phyloP scores from a whole-genome alignment of 768 basidiomycete genomes.

The Boletales sp. region DNA sequence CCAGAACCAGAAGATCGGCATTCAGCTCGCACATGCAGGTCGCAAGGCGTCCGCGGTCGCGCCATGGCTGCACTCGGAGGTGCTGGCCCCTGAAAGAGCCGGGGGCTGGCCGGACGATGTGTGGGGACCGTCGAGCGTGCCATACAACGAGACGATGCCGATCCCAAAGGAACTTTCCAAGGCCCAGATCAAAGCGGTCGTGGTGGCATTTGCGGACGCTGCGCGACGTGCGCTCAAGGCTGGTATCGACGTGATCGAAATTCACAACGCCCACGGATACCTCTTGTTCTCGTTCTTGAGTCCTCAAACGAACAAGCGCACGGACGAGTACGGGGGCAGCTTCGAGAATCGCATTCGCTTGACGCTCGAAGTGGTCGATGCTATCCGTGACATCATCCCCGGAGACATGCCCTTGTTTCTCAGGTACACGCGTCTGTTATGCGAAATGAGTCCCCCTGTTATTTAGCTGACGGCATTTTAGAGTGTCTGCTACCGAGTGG shows the following conservation, averaged over 20 bases:
- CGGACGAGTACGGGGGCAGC: constrained; percentile 67
- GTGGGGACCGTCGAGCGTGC: constrained; percentile 53
- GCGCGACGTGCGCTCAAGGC: constrained; percentile 52
- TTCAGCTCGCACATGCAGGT: constrained; percentile 76
- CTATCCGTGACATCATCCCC: constrained; percentile 58
- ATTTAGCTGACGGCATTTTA: neutral
- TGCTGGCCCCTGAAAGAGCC: constrained; percentile 32
- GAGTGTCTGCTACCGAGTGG: constrained; percentile 75
- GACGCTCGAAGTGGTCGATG: constrained; percentile 59
- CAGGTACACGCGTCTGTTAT: constrained; percentile 38
- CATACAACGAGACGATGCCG: constrained; percentile 41
- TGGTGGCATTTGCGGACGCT: constrained; percentile 51
- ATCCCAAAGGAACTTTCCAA: constrained; percentile 53
- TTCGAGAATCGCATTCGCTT: constrained; percentile 68
- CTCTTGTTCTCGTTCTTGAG: constrained; percentile 55
- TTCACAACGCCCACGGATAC: constrained; percentile 66
- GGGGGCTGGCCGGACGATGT: constrained; percentile 57
- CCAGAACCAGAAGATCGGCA: constrained; percentile 64
- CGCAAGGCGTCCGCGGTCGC: constrained; percentile 66
- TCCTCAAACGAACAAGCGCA: constrained; percentile 58
- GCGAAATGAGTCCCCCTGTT: neutral
- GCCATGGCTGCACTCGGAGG: constrained; percentile 51
- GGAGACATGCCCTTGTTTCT: constrained; percentile 67
- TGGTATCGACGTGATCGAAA: constrained; percentile 58
- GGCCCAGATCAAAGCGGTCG: constrained; percentile 54